These are phyloP conservation scores for Phaffia tasmanica DNA, from an alignment of 768 basidiomycete genomes.

Conservation along the genomic window DNA sequence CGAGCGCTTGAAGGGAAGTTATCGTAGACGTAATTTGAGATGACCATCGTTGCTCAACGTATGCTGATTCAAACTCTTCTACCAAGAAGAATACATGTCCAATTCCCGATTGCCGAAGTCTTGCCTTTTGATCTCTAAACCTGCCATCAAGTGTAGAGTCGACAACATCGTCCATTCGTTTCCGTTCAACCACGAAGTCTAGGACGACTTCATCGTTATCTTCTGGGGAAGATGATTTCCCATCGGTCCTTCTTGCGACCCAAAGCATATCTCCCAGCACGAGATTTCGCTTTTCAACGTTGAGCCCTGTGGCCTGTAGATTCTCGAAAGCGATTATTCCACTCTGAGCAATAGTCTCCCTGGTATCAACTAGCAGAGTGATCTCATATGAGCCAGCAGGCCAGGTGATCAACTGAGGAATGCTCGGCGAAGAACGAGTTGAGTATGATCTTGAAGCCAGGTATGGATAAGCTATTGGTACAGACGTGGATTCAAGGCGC, in stretches of 20 bases:
- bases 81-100: no score
- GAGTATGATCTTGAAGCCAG: no score
- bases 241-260: conserved; percentile 37
- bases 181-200: conserved; percentile 42
- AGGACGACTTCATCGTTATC: conserved; percentile 38
- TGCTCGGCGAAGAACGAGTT: no score
- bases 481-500: no score
- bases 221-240: conserved; percentile 29
- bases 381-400: conserved; percentile 39
- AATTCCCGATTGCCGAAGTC: no score
- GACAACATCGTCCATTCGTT: conserved; percentile 41
- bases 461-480: no score
- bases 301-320: conserved; percentile 34
- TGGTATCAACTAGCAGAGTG: conserved; percentile 38
- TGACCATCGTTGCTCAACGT: no score
- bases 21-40: no score
- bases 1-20: no score
- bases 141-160: conserved; percentile 39
- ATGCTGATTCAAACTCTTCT: no score
- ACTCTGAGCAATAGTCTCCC: conserved; percentile 37
- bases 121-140: conserved; percentile 38
- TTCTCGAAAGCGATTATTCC: conserved; percentile 32
- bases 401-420: conserved; percentile 31
- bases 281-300: conserved; percentile 35
- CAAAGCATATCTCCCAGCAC: conserved; percentile 42